These are phyloP conservation scores for Firmiana major DNA, from an alignment of 345 rosid species.

Conservation along the genomic window DNA sequence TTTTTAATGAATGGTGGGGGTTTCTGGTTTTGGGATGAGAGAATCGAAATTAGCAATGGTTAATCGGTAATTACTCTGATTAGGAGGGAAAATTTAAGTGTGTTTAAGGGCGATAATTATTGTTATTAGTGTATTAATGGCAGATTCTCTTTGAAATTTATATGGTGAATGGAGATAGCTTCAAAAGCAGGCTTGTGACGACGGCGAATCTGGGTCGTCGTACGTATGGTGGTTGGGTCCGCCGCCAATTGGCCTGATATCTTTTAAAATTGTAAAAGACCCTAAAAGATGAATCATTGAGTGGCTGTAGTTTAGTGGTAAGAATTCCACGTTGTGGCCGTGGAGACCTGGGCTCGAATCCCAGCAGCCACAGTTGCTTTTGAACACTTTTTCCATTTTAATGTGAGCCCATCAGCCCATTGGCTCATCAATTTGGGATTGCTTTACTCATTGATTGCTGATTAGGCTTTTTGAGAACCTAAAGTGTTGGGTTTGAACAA, in stretches of 20 bases:
- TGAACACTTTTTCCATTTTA: no score
- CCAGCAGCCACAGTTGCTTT: slow-evolving; percentile 62
- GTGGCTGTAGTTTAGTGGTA: slow-evolving; percentile 83
- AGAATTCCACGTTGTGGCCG: slow-evolving; percentile 87
- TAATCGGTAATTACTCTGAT: not conserved
- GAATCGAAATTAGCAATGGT: not conserved
- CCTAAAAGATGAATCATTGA: no score
- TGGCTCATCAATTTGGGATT: not conserved
- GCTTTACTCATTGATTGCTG: not conserved
- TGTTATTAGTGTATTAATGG: not conserved
- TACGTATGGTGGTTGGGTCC: no score
- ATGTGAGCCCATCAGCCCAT: not conserved
- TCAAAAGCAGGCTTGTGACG: not conserved
- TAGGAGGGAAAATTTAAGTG: not conserved
- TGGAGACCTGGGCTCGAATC: slow-evolving; percentile 94
- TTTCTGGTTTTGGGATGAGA: not conserved
- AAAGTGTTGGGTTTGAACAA: not conserved
- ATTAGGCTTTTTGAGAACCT: no score
- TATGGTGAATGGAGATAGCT: not conserved
- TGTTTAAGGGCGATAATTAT: not conserved
- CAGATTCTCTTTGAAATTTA: no score
- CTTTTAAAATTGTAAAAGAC: no score
- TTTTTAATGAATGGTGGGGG: not conserved
- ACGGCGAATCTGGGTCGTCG: not conserved
- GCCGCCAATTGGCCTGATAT: no score